phyloP scores from a whole-genome alignment of 352 stramenopile genomes.

The Phytophthora foliorum region DNA sequence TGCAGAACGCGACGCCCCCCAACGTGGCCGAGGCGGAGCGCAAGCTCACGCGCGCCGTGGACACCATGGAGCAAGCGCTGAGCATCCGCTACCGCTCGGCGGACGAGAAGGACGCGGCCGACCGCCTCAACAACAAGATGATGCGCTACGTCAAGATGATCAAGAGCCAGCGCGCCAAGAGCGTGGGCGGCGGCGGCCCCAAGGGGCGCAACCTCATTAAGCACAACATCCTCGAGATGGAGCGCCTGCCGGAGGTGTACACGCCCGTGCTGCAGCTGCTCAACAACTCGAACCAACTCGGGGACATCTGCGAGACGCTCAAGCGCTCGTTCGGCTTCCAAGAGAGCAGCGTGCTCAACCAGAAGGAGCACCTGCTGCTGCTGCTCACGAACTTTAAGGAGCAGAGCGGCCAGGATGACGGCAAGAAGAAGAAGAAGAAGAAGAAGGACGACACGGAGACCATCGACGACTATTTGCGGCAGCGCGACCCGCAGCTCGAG shows the following conservation, averaged over 20 bases:
- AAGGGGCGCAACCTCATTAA: constrained; percentile 51
- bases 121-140: constrained; percentile 85
- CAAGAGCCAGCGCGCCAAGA: constrained; percentile 75
- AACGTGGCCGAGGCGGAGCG: constrained; percentile 64
- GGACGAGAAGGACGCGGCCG: constrained; percentile 75
- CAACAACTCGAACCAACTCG: constrained; percentile 54
- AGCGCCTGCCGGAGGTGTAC: constrained; percentile 68
- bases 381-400: constrained; percentile 86
- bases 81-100: constrained; percentile 73
- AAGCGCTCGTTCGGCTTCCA: constrained; percentile 98
- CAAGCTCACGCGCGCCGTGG: constrained; percentile 71
- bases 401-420: constrained; percentile 60
- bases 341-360: constrained; percentile 81
- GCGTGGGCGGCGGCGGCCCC: constrained; percentile 28
- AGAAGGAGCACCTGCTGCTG: constrained; percentile 80
- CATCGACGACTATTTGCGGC: constrained; percentile 49
- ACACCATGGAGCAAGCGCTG: constrained; percentile 80
- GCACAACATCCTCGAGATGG: constrained; percentile 81
- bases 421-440: constrained; percentile 52
- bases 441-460: constrained; percentile 43
- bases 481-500: constrained; percentile 74
- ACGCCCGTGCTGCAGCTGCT: constrained; percentile 70
- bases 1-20: constrained; percentile 73
- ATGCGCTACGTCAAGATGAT: constrained; percentile 90
- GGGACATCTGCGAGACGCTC: constrained; percentile 92